These are phyloP conservation scores for Magnaporthiopsis poae DNA, from an alignment of 2,329 filamentous ascomycete genomes.

Conservation along the genomic window DNA sequence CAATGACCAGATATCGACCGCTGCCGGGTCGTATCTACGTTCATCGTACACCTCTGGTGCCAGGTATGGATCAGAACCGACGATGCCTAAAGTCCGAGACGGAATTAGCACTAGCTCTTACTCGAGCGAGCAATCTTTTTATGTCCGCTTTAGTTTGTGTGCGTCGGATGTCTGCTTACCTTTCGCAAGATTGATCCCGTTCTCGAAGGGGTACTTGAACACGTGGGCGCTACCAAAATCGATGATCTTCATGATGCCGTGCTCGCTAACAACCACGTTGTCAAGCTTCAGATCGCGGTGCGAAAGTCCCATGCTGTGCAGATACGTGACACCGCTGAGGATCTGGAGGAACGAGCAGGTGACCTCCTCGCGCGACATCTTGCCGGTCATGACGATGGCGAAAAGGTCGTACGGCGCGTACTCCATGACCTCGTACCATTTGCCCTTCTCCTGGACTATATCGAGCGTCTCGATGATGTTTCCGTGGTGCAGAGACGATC, in stretches of 20 bases:
- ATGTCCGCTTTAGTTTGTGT: neutral
- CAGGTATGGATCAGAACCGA: slow-evolving; percentile 87
- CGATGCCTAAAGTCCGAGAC: slow-evolving; percentile 37
- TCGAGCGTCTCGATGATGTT: slow-evolving; percentile 98
- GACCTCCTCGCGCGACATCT: slow-evolving; percentile 86
- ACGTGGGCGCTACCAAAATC: slow-evolving; percentile 97
- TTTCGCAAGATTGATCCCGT: slow-evolving; percentile 67
- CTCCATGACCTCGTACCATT: slow-evolving; percentile 99
- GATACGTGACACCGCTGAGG: slow-evolving; percentile 82
- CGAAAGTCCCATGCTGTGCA: slow-evolving; percentile 89
- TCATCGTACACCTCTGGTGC: slow-evolving; percentile 94
- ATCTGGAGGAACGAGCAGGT: slow-evolving; percentile 90
- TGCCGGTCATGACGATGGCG: slow-evolving; percentile 96
- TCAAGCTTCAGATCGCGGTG: slow-evolving; percentile 94
- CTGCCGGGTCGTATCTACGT: slow-evolving; percentile 84
- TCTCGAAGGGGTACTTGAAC: slow-evolving; percentile 95
- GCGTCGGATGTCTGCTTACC: slow-evolving; percentile 42
- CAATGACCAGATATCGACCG: slow-evolving; percentile 93
- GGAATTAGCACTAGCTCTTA: neutral
- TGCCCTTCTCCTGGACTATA: slow-evolving; percentile 85
- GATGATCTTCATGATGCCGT: slow-evolving; percentile 98
- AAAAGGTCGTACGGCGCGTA: slow-evolving; percentile 94
- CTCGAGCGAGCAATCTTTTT: neutral
- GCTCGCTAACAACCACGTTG: slow-evolving; percentile 93
- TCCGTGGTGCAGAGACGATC: slow-evolving; percentile 89